phyloP scores from a whole-genome alignment of 768 basidiomycete genomes.

The Gloeostereum incarnatum region DNA sequence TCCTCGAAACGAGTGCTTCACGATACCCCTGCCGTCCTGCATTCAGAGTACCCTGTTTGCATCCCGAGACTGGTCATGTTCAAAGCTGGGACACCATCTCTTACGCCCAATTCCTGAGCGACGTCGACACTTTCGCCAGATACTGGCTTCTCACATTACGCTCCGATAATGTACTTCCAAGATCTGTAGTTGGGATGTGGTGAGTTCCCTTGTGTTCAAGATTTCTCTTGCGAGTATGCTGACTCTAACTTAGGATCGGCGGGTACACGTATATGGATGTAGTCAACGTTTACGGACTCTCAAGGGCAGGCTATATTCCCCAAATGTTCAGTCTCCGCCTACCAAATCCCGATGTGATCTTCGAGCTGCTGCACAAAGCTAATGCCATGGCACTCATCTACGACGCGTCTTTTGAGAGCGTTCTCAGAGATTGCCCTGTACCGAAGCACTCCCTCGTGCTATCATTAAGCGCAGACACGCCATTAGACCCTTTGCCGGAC shows the following conservation, averaged over 20 bases:
- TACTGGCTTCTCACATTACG: constrained; percentile 41
- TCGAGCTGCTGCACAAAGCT: constrained; percentile 47
- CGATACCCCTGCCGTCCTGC: constrained; percentile 33
- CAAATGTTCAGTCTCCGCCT: constrained; percentile 57
- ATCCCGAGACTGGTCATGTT: constrained; percentile 20
- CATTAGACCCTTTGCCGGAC: constrained; percentile 26
- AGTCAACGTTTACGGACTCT: constrained; percentile 53
- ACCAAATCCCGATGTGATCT: constrained; percentile 48
- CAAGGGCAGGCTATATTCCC: constrained; percentile 58
- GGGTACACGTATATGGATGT: constrained; percentile 56
- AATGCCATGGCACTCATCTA: constrained; percentile 48
- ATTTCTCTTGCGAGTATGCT: constrained; percentile 4
- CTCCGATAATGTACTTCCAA: constrained; percentile 27
- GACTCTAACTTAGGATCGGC: constrained; percentile 35
- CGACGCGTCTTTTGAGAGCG: constrained; percentile 34
- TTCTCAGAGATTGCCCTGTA: constrained; percentile 28
- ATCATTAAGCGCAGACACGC: constrained; percentile 17
- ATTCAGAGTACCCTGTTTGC: constrained; percentile 41
- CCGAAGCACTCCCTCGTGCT: constrained; percentile 26
- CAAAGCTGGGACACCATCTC: constrained; percentile 37
- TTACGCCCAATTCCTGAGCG: constrained; percentile 40
- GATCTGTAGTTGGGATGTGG: constrained; percentile 58
- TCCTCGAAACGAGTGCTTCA: constrained; percentile 38
- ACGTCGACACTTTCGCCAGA: constrained; percentile 46
- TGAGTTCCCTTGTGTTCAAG: constrained; percentile 17